Percentiles rank a stretch among this genome's conserved stretches.
Evolutionary conservation across 495 filamentous ascomycete genomes (phyloP).

Genomic region (Lentithecium fluviatile): DNA sequence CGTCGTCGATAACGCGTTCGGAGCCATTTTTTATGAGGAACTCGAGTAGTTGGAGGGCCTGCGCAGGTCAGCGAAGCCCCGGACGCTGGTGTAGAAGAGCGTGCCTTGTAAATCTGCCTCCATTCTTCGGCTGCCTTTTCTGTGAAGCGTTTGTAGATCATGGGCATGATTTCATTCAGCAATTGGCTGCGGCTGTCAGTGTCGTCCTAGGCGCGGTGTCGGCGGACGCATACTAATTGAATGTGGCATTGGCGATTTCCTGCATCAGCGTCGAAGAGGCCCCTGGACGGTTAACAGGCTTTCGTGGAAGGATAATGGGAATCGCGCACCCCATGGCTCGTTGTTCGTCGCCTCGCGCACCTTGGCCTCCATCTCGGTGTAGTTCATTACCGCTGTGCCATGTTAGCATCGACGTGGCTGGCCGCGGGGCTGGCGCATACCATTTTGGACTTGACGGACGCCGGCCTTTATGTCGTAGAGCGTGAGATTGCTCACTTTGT

Average conservation of each 20-base stretch:
- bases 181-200: slow-evolving; percentile 64
- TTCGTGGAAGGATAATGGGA: neutral
- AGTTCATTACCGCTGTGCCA: slow-evolving; percentile 90
- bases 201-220: neutral
- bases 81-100: neutral
- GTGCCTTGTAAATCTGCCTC: slow-evolving; percentile 96
- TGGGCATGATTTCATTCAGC: slow-evolving; percentile 99
- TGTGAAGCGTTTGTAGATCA: slow-evolving; percentile 99
- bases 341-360: slow-evolving; percentile 48
- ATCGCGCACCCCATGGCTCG: slow-evolving; percentile 33
- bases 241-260: slow-evolving; percentile 96
- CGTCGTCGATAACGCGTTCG: slow-evolving; percentile 96
- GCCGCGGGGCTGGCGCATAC: slow-evolving; percentile 50
- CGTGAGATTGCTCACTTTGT: slow-evolving; percentile 89
- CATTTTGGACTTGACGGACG: slow-evolving; percentile 97
- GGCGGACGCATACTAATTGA: slow-evolving; percentile 78
- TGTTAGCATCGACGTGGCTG: slow-evolving; percentile 25
- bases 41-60: slow-evolving; percentile 91
- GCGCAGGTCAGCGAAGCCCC: slow-evolving; percentile 7
- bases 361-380: slow-evolving; percentile 99
- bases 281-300: slow-evolving; percentile 61
- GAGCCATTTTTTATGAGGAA: slow-evolving; percentile 98
- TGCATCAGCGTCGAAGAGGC: slow-evolving; percentile 83
- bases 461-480: slow-evolving; percentile 97
- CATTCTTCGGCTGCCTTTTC: slow-evolving; percentile 98